Evolutionary conservation across 257 asterid genomes (phyloP), one percentile per base, ranked within the genome.

Genomic region (Solanum dulcamara): DNA sequence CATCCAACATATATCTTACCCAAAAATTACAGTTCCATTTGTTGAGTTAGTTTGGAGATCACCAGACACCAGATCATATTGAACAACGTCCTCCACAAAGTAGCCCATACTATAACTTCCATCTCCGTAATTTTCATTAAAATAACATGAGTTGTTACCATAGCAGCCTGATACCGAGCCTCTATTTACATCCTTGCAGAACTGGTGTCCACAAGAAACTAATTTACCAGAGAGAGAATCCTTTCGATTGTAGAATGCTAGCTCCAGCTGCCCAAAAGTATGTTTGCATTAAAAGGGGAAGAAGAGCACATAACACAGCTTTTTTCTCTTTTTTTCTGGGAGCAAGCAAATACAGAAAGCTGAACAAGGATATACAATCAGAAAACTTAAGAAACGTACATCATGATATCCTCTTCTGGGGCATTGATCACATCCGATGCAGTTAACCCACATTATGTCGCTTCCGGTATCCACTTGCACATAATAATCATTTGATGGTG

Each of bases 381-480:
- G n/a, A 79, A 79, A 79, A 48, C 28, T 9, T 60, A 64, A 87
- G 91, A 74, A 81, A 86, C 98, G 84, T 97, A 97, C 99, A 82
- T 91, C 99, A 87, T 86, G 97, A 91, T 95, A 97, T 87, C 99
- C 99, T 89, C 93, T 93, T 82, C 88, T 87, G 50, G 99, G 98
- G 89, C 99, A 97, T 83, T 92, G 91, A 22, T 20, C 93, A 91
- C 99, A 97, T 87, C 93, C 96, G 86, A 95, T 88, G 89, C 99
- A 97, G 92, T 95, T 95, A 86, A 97, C 95, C 98, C 99, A 97
- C 89, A 94, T 95, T 87, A 97, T 94, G 89, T 95, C 99, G 83
- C 95, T 96, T 83, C 99, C 99, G 0, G 99, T 96, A 90, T 96
- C 99, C 81, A 96, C 98, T 92, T 96, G 99, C 88, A 96, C 98